Base-by-base conservation (phyloP, 2,329 filamentous ascomycete genomes). In the Huntiella decipiens region DNA sequence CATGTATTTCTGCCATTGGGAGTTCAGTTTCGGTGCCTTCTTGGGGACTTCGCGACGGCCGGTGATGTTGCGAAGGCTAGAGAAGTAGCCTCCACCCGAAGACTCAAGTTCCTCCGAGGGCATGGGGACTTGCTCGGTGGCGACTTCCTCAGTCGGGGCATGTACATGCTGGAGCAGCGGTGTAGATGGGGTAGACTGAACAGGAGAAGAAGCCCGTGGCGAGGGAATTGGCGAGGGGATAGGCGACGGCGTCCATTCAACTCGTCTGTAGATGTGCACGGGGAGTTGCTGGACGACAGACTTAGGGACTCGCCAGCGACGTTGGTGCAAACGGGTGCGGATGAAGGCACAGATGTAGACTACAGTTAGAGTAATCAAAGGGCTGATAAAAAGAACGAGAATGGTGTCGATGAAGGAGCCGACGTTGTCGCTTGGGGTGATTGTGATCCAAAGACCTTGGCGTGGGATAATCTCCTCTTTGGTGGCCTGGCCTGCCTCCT, bases 271-370 rank as follows among this genome's bases (percentile, higher is more conserved):
- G 0, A 87, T 96, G 49, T 88, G 78, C 11, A 98, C 86, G 2
- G 91, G 91, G n/a, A 98, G 71, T 49, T 82, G 79, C 54, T 95
- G 87, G 13, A 98, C 87, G 1, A 98, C 78, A 1, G 85, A 93
- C 61, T 98, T 98, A 4, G 91, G 91, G n/a, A 91, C 91, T 55
- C 91, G 77, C 88, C 91, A 98, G 54, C 88, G 74, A 52, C 88
- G 74, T 50, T 88, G 74, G 43, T 88, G 79, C 54, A 95, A 92
- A 50, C 87, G 80, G 40, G 87, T 87, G 46, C 91, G 79, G 34
- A 96, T 67, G 36, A 96, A 73, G 4, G 96, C 70, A 8, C 96
- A 70, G 10, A 84, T 81, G 57, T 96, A 96, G 2, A 98, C 88
- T 4, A 95, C 79, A 3, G 85, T 92, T 55, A 98, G 63, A 1